Evolutionary conservation across 2,329 filamentous ascomycete species (phyloP).

Genomic region (Incumbomyces delicatus): DNA sequence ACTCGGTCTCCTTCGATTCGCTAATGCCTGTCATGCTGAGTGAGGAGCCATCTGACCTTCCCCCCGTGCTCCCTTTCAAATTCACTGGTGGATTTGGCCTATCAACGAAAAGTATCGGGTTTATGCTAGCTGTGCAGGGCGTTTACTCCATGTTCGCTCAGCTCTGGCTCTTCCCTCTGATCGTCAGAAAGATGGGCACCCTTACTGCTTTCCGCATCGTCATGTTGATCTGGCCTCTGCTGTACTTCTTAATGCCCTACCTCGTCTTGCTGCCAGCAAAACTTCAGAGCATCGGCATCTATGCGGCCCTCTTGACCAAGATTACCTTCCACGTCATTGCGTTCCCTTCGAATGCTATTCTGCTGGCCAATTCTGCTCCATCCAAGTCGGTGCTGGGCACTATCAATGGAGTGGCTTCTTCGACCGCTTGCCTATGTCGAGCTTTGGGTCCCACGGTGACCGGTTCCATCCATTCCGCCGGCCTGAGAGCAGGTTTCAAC

Average conservation of each 20-base stretch:
- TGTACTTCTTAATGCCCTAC: slow-evolving; percentile 84
- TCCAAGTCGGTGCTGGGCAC: slow-evolving; percentile 77
- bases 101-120: slow-evolving; percentile 71
- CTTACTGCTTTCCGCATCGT: slow-evolving; percentile 74
- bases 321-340: slow-evolving; percentile 86
- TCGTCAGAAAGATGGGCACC: slow-evolving; percentile 66
- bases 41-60: slow-evolving; percentile 36
- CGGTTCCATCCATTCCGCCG: slow-evolving; percentile 72
- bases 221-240: slow-evolving; percentile 70
- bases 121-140: slow-evolving; percentile 81
- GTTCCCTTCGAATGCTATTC: slow-evolving; percentile 81
- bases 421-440: slow-evolving; percentile 77
- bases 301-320: slow-evolving; percentile 74
- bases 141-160: slow-evolving; percentile 82
- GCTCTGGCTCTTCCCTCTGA: slow-evolving; percentile 69
- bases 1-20: slow-evolving; percentile 94
- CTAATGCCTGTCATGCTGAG: slow-evolving; percentile 87
- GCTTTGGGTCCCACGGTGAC: slow-evolving; percentile 84
- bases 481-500: slow-evolving; percentile 70
- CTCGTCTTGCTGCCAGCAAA: slow-evolving; percentile 68
- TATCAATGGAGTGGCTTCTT: slow-evolving; percentile 86
- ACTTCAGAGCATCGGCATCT: slow-evolving; percentile 65
- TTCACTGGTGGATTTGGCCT: slow-evolving; percentile 82
- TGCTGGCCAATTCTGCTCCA: slow-evolving; percentile 79
- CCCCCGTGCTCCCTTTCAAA: slow-evolving; percentile 63